Conservation (phyloP, 129 eudicot genomes). For the Tagetes erecta region DNA sequence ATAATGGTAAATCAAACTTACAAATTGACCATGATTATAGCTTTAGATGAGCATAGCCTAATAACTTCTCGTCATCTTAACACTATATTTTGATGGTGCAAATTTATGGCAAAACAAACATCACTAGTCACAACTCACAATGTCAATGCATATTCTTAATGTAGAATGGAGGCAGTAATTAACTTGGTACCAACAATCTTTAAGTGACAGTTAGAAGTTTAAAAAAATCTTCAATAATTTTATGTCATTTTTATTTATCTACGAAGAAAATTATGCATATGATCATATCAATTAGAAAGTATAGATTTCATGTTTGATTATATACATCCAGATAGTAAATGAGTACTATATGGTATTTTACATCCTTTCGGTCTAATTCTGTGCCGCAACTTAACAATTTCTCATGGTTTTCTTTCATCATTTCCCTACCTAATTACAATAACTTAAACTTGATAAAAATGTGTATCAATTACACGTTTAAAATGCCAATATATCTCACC, state of each 20-base stretch:
- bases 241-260: slow-evolving; percentile 1
- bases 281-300: no score
- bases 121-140: no score
- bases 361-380: slow-evolving; percentile 4
- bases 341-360: background rate
- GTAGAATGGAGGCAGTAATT: slow-evolving; percentile 8
- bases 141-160: no score
- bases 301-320: no score
- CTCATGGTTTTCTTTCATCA: slow-evolving; percentile 1
- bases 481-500: slow-evolving; percentile 87
- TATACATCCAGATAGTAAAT: slow-evolving; percentile 13
- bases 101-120: no score
- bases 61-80: background rate
- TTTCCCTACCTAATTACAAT: background rate
- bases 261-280: background rate
- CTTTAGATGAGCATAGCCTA: background rate
- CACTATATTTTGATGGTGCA: no score
- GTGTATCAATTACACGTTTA: slow-evolving; percentile 50
- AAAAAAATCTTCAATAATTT: background rate
- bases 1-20: background rate
- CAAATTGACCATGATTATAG: background rate
- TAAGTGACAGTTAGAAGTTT: background rate
- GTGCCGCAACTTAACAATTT: background rate
- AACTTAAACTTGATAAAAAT: background rate
- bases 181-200: slow-evolving; percentile 8